These are phyloP conservation scores for Metschnikowia anglica DNA, from an alignment of 805 yeast genomes.

Conservation along the genomic window DNA sequence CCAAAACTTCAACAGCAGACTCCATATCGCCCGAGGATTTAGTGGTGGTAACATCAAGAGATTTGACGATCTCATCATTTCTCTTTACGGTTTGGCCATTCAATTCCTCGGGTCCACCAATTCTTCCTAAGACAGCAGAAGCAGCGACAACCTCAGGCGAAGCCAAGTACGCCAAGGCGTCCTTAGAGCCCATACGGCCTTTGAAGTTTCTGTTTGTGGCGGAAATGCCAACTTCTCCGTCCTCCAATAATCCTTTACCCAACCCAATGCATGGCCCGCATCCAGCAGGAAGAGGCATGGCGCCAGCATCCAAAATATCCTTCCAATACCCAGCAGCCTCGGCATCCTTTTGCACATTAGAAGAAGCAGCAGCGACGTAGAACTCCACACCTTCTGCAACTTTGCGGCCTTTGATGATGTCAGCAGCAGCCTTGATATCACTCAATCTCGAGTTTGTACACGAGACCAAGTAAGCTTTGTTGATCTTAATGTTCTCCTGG, in stretches of 20 bases:
- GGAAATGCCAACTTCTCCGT: conserved; percentile 97
- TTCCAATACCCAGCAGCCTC: conserved; percentile 92
- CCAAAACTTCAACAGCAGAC: conserved; percentile 65
- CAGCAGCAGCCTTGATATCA: conserved; percentile 94
- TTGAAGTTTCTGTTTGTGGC: conserved; percentile 98
- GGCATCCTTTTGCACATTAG: conserved; percentile 90
- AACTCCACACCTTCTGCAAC: conserved; percentile 90
- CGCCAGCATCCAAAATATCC: conserved; percentile 85
- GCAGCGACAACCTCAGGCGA: conserved; percentile 99
- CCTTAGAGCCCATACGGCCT: conserved; percentile 98
- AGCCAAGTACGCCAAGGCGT: conserved; percentile 92
- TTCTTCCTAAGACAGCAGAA: conserved; percentile 91
- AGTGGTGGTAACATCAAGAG: conserved; percentile 28
- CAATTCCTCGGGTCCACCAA: conserved; percentile 89
- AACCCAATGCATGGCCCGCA: conserved; percentile 99
- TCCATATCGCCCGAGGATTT: conserved; percentile 31
- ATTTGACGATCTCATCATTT: conserved; percentile 51
- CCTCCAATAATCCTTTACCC: conserved; percentile 89
- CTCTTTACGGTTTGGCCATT: conserved; percentile 50
- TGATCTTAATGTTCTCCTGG: conserved; percentile 66
- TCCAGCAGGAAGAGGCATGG: conserved; percentile 93
- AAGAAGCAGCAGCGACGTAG: conserved; percentile 96
- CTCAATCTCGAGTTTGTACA: conserved; percentile 94
- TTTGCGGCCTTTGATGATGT: conserved; percentile 75
- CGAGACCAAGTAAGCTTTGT: conserved; percentile 96